Percentiles rank a stretch among this genome's conserved stretches.
Evolutionary conservation across 192 early-diverging fungal genomes (phyloP).

Genomic region (Linderina pennispora): DNA sequence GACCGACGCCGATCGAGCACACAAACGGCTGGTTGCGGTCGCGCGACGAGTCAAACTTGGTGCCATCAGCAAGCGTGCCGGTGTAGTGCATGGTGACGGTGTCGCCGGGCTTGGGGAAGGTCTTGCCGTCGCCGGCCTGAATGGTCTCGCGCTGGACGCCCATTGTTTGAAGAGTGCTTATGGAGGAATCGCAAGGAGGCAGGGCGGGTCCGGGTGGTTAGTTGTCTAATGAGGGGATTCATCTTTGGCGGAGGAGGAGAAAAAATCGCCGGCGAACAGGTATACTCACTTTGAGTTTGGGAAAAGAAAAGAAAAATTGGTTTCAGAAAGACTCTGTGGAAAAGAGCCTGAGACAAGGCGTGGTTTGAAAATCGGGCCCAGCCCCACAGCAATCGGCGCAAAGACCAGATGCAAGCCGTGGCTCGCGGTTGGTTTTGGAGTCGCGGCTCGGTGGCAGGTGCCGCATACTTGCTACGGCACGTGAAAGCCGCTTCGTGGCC

Average conservation of each 20-base stretch:
- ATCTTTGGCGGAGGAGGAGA: conserved; percentile 13
- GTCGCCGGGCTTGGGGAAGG: conserved; percentile 56
- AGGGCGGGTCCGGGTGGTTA: no score
- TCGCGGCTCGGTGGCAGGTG: no score
- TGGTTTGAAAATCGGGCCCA: conserved; percentile 16
- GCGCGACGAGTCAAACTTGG: conserved; percentile 82
- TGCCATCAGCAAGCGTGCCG: conserved; percentile 57
- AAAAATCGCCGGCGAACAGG: no score
- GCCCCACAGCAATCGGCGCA: conserved; percentile 14
- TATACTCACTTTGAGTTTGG: no score
- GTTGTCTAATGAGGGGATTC: not conserved
- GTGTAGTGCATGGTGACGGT: conserved; percentile 68
- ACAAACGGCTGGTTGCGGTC: conserved; percentile 82
- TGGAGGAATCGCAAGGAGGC: no score
- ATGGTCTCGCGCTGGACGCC: conserved; percentile 25
- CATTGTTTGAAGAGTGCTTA: conserved; percentile 8
- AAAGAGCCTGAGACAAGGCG: conserved; percentile 37
- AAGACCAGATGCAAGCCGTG: no score
- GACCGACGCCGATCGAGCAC: conserved; percentile 83
- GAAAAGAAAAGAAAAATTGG: no score
- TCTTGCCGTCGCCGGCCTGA: conserved; percentile 13
- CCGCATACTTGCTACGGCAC: no score
- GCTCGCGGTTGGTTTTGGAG: no score
- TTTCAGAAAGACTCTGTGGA: no score
- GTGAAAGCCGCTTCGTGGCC: no score